phyloP scores from a whole-genome alignment of 2,329 filamentous ascomycete species.

The Coleophoma cylindrospora region DNA sequence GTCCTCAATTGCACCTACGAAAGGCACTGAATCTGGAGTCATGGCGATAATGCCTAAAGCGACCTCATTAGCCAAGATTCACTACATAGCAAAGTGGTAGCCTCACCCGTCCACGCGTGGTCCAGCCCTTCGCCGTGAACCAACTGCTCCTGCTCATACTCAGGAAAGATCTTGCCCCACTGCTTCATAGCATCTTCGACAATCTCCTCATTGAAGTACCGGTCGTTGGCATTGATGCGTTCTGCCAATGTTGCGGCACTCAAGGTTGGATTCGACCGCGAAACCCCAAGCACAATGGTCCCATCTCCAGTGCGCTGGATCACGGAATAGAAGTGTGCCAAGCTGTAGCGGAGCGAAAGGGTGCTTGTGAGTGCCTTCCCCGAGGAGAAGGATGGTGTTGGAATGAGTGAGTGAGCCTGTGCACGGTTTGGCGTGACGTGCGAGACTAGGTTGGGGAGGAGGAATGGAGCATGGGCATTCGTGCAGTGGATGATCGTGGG shows the following conservation, averaged over 20 bases:
- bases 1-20: conserved; percentile 35
- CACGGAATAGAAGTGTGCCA: conserved; percentile 44
- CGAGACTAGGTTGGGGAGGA: conserved; percentile 28
- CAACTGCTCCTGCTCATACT: conserved; percentile 10
- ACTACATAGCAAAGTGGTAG: too few relatives aligned
- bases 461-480: conserved; percentile 32
- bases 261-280: conserved; percentile 34
- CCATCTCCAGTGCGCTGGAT: conserved; percentile 38
- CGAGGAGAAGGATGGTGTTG: conserved; percentile 30
- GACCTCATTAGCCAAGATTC: too few relatives aligned
- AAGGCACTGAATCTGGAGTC: conserved; percentile 40
- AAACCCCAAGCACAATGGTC: conserved; percentile 36
- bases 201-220: conserved; percentile 33
- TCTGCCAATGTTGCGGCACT: conserved; percentile 24
- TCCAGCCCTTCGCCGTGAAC: conserved; percentile 37
- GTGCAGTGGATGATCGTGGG: conserved; percentile 32
- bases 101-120: conserved; percentile 35
- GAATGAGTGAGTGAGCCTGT: conserved; percentile 39
- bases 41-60: conserved; percentile 35
- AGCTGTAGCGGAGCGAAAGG: conserved; percentile 38
- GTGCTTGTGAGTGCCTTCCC: conserved; percentile 30
- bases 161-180: conserved; percentile 30
- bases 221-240: conserved; percentile 33
- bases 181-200: conserved; percentile 29
- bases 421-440: conserved; percentile 37